A percentile compares a stretch with the other conserved stretches of the same genome.
These are phyloP conservation scores for Poa pratensis DNA, from an alignment of 176 grass and related monocot species.

Conservation along the genomic window DNA sequence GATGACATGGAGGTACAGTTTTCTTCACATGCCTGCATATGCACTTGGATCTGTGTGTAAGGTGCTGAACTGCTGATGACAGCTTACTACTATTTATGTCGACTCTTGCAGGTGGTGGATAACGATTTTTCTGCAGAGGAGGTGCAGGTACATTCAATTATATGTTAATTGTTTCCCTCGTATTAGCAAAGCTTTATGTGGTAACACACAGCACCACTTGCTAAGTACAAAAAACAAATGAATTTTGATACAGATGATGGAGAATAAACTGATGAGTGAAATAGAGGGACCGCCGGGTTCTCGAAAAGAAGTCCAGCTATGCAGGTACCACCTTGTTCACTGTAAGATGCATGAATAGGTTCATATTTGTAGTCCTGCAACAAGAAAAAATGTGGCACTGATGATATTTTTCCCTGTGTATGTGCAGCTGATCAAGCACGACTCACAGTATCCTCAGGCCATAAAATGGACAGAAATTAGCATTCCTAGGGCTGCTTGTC, in stretches of 20 bases:
- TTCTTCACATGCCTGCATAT: neutral
- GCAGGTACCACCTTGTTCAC: neutral
- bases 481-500: too few relatives aligned
- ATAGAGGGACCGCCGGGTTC: neutral
- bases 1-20: slow-evolving; percentile 46
- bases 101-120: slow-evolving; percentile 40
- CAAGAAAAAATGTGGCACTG: neutral
- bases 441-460: too few relatives aligned
- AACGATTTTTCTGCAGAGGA: neutral
- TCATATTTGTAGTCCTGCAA: neutral
- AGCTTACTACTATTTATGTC: neutral
- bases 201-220: neutral
- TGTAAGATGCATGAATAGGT: neutral
- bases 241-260: slow-evolving; percentile 36
- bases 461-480: too few relatives aligned
- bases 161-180: neutral
- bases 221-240: neutral
- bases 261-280: slow-evolving; percentile 42
- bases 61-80: neutral
- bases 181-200: neutral
- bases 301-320: neutral
- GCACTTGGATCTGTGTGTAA: slow-evolving; percentile 6
- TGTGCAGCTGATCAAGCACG: neutral
- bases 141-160: slow-evolving; percentile 26
- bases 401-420: neutral